Conservation (phyloP, 2,329 filamentous ascomycete genomes). For the Fusarium stilboides region DNA sequence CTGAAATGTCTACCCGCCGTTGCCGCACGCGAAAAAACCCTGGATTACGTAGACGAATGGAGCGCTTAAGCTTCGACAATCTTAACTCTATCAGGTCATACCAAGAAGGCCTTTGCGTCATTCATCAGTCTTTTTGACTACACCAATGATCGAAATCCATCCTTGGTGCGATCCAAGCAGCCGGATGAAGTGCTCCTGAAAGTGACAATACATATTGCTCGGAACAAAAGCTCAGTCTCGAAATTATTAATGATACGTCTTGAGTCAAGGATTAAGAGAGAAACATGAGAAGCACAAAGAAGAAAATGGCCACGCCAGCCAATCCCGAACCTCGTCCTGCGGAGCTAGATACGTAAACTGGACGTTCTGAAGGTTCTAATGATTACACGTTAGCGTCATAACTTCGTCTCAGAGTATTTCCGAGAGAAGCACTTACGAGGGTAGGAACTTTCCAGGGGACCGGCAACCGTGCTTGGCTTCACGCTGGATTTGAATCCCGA, state of each 20-base stretch:
- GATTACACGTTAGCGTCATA: neutral
- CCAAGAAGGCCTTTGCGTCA: neutral
- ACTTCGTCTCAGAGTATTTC: neutral
- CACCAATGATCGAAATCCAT: neutral
- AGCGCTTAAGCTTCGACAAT: constrained; percentile 1
- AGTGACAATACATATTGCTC: too few relatives aligned
- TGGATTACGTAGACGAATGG: constrained; percentile 3
- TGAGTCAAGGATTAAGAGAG: neutral
- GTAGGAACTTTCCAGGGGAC: neutral
- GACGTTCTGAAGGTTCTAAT: constrained; percentile 12
- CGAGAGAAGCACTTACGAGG: constrained; percentile 5
- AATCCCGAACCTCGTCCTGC: constrained; percentile 5
- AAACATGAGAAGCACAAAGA: neutral
- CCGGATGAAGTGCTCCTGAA: neutral
- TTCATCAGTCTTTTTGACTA: neutral
- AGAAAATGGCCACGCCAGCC: neutral
- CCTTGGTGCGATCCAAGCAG: neutral
- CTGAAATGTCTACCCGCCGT: constrained; percentile 9
- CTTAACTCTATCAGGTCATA: neutral
- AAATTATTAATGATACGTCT: neutral
- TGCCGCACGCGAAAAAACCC: constrained; percentile 1
- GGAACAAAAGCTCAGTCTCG: too few relatives aligned
- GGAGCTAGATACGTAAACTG: constrained; percentile 21
- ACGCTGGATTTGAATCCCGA: constrained; percentile 15
- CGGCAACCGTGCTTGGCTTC: constrained; percentile 3